A percentile compares a stretch with the other conserved stretches of the same genome.
phyloP scores from a whole-genome alignment of 2,329 filamentous ascomycete species.

The Xylariaceae sp. region DNA sequence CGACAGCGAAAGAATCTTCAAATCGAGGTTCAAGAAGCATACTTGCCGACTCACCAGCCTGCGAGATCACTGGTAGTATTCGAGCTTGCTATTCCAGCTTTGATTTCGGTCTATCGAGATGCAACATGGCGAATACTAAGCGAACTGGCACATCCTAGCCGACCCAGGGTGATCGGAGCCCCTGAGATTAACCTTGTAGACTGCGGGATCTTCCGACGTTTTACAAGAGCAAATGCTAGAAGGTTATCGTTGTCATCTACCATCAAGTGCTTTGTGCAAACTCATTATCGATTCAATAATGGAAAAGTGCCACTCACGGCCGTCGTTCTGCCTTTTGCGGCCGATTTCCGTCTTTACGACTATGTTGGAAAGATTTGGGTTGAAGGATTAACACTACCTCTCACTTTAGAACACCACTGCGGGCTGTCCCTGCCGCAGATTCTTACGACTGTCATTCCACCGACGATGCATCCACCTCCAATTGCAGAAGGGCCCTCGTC shows the following conservation, averaged over 20 bases:
- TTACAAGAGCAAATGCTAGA: conserved; percentile 1
- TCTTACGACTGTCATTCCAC: conserved; percentile 17
- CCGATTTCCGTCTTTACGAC: conserved; percentile 31
- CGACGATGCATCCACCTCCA: conserved; percentile 24
- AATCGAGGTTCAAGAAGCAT: conserved; percentile 48
- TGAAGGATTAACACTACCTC: conserved; percentile 16
- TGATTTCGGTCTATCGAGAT: conserved; percentile 48
- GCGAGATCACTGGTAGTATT: conserved; percentile 46
- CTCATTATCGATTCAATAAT: conserved; percentile 28
- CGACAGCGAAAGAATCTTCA: conserved; percentile 34
- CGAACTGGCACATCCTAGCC: conserved; percentile 30
- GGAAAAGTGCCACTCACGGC: conserved; percentile 25
- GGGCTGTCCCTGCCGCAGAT: conserved; percentile 16
- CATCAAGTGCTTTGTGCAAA: conserved; percentile 29
- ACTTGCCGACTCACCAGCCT: conserved; percentile 37
- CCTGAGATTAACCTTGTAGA: conserved; percentile 20
- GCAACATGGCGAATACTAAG: conserved; percentile 46
- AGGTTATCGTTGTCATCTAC: conserved; percentile 29
- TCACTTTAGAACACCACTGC: conserved; percentile 29
- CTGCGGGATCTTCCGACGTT: conserved; percentile 16
- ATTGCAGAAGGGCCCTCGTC: conserved; percentile 45
- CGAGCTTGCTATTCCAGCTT: conserved; percentile 44
- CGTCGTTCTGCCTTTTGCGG: conserved; percentile 27
- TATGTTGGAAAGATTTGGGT: conserved; percentile 22
- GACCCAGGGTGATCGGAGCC: conserved; percentile 2